Evolutionary conservation across 164 flowering plant genomes (phyloP), one percentile per base, ranked within the genome.

Genomic region (Annona cherimola): DNA sequence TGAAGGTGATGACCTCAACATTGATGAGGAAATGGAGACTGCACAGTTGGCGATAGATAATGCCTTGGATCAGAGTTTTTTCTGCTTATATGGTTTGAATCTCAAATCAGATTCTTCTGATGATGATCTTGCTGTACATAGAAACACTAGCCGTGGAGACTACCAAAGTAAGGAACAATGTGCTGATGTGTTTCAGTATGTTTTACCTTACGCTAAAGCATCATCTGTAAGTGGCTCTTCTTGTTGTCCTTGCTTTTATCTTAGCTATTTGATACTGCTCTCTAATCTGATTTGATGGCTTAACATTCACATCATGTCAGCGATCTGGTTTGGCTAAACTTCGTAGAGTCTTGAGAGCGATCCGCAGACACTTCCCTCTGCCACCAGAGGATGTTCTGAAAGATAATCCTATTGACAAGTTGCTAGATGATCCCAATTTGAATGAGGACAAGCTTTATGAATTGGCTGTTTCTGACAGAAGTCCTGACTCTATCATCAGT

Each of bases 121-220:
- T 42, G 99, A 95, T 77, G 99, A 95, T 70, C 69, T 95, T 73
- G 90, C 86, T 60, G 72, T 80, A 64, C 99, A 95, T 87, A 91
- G 82, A 82, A 95, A 95, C 81, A 91, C 93, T 70, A 89, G 90
- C 77, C 92, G 89, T 63, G 98, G 94, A 74, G 98, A 95, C 78
- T 95, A 93, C 77, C 99, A 93, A 76, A 90, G 96, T 60, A 91
- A 91, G 83, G 99, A 95, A 78, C 99, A 95, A 77, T 91, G 98
- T 79, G 93, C 92, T 76, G 99, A 95, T 84, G 99, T 95, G 68
- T 95, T 95, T 71, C 90, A 88, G 69, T 93, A 95, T 78, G 82
- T 95, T 75, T 86, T 93, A 45, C 93, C 99, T 35, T 90, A 84
- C 82, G 97, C 94, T 42, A 95, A 89, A 80, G 94, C 85, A 77